Evolutionary conservation across 306 rosid species (phyloP).

Genomic region (Calophaca sinica): DNA sequence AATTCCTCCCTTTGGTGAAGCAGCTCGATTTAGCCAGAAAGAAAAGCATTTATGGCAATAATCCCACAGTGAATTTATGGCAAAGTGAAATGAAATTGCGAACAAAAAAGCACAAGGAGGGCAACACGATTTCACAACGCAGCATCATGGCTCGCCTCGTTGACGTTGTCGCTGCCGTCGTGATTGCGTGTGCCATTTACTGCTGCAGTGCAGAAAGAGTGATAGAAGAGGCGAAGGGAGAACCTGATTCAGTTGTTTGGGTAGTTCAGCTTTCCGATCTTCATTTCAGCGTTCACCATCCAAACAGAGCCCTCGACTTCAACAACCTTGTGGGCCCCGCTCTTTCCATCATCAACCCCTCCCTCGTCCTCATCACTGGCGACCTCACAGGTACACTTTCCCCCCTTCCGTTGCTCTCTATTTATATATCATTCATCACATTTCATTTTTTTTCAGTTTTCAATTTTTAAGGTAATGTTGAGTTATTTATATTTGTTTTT

Average conservation of each 20-base stretch:
- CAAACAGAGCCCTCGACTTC: conserved; percentile 79
- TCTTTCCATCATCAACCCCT: conserved; percentile 90
- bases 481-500: neutral
- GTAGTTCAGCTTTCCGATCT: conserved; percentile 96
- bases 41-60: no score
- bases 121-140: neutral
- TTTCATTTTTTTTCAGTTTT: neutral
- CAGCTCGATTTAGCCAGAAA: no score
- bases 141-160: neutral
- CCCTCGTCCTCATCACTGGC: conserved; percentile 91
- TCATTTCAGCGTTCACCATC: conserved; percentile 93
- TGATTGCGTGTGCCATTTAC: conserved; percentile 15
- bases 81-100: conserved; percentile 26
- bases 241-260: conserved; percentile 78
- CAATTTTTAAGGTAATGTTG: neutral
- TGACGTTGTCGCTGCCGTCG: neutral
- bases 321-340: conserved; percentile 62
- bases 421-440: no score
- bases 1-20: no score
- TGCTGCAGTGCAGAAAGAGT: conserved; percentile 33
- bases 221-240: conserved; percentile 53
- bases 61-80: neutral
- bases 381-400: conserved; percentile 77
- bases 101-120: neutral
- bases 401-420: no score